Evolutionary conservation across 2,329 filamentous ascomycete genomes (phyloP).

Genomic region (Blumeria hordei): DNA sequence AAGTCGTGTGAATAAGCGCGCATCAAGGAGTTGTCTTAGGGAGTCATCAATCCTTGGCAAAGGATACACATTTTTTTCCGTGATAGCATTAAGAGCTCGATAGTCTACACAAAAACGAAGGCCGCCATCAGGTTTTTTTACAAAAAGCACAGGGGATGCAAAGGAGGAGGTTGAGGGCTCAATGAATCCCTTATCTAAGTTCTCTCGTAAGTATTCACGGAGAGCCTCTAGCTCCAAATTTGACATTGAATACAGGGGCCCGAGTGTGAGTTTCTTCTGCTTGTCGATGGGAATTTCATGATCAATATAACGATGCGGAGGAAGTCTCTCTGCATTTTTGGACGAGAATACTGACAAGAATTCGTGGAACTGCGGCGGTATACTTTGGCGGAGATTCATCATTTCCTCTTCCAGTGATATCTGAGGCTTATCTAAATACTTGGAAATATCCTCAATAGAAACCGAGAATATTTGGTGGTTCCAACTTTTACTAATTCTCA

Average conservation of each 20-base stretch:
- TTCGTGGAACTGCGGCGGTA: background rate
- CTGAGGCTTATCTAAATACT: background rate
- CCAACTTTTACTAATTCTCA: background rate
- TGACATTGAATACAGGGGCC: background rate
- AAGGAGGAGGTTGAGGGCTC: background rate
- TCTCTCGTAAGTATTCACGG: constrained; percentile 1
- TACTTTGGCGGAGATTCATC: background rate
- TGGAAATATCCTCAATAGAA: background rate
- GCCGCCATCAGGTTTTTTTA: background rate
- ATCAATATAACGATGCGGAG: background rate
- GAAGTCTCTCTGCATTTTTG: background rate
- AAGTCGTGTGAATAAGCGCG: background rate
- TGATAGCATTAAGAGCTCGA: background rate
- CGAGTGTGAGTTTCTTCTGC: background rate
- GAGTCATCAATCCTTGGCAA: background rate
- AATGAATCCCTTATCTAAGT: constrained; percentile 2
- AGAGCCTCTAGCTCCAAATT: background rate
- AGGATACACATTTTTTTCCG: background rate
- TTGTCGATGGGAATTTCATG: background rate
- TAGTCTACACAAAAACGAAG: background rate
- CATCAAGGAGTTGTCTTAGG: background rate
- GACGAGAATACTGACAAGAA: background rate
- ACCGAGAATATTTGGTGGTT: background rate
- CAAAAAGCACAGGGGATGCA: background rate
- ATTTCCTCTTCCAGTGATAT: background rate